phyloP scores from a whole-genome alignment of 2,329 filamentous ascomycete genomes.

The Juglanconis sp. region DNA sequence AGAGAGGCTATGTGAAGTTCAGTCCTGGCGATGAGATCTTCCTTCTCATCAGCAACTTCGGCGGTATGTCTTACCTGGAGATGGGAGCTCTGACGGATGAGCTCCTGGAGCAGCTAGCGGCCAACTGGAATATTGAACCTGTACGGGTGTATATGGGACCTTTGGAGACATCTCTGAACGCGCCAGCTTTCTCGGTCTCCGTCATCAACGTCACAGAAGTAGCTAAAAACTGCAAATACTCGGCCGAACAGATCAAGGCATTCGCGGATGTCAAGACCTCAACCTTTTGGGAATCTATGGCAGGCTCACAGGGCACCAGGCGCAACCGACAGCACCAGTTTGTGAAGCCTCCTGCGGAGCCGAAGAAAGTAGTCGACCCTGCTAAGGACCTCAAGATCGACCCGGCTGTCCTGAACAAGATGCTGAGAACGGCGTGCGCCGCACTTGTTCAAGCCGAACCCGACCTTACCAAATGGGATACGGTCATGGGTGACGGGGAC shows the following conservation, averaged over 20 bases:
- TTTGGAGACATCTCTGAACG: constrained; percentile 70
- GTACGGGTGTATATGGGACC: constrained; percentile 59
- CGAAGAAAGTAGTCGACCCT: constrained; percentile 34
- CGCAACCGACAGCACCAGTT: constrained; percentile 44
- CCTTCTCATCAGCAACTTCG: constrained; percentile 57
- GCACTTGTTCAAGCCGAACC: constrained; percentile 57
- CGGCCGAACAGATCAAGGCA: constrained; percentile 52
- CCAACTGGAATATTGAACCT: constrained; percentile 46
- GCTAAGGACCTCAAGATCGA: constrained; percentile 48
- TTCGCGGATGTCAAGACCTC: constrained; percentile 65
- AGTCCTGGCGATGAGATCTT: constrained; percentile 44
- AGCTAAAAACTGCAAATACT: constrained; percentile 42
- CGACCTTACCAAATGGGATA: constrained; percentile 48
- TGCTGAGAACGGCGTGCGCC: constrained; percentile 52
- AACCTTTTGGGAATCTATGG: constrained; percentile 51
- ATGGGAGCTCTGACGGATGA: constrained; percentile 53
- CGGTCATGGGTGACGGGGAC: constrained; percentile 49
- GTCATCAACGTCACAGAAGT: constrained; percentile 56
- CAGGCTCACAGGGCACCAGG: constrained; percentile 40
- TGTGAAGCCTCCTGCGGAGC: constrained; percentile 34
- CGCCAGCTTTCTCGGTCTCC: constrained; percentile 67
- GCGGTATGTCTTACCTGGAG: constrained; percentile 56
- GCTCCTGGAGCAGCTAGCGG: constrained; percentile 46
- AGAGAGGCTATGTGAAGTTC: constrained; percentile 50
- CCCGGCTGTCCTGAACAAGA: constrained; percentile 47